Base-by-base conservation (phyloP, 192 early-diverging fungal genomes). In the Rhizoclosmatium globosum region DNA sequence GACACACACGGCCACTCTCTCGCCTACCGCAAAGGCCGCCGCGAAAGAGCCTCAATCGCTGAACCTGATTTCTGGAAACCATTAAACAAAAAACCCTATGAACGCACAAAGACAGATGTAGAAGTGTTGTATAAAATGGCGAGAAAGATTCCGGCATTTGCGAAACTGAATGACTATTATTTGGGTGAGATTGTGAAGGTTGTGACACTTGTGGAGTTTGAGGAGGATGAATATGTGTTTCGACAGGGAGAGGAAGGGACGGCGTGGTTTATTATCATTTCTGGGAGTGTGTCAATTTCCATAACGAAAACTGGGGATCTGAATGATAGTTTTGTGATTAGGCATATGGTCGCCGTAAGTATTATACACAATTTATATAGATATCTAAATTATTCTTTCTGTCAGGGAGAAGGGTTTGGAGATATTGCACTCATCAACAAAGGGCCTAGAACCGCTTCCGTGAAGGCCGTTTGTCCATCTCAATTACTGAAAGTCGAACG, bases 401-500 rank as follows among this genome's bases (percentile, higher is more conserved):
- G 31, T 31, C 31, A 31, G 31, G 77, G 83, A 42, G 84, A 86
- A 46, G 86, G 86, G 3, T 87, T 87, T 57, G 86, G 86, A 17
- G 86, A 88, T 3, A 60, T 88, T 13, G 82, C 86, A 9, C 73
- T 87, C 21, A 65, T 82, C 2, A 86, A 84, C 39, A 78, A 88
- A 56, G 21, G 19, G n/a, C 86, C 83, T 4, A 69, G 86, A 4
- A 38, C 80, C 17, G 86, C 86, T 0, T 86, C 83, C 6, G 86
- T 88, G 19, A 17, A 74, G 38, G 83, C 86, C 17, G 53, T 47
- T 3, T 58, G 44, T n/a, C 60, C 41, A n/a, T 81, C 81, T 21
- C 72, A 83, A 19, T 41, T 88, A 4, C 47, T 88, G 2, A 43
- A 61, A 47, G 80, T 87, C 48, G 86, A 87, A 60, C 85, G 85